These are phyloP conservation scores for Corynascus novoguineensis DNA, from an alignment of 495 filamentous ascomycete genomes.

Conservation along the genomic window DNA sequence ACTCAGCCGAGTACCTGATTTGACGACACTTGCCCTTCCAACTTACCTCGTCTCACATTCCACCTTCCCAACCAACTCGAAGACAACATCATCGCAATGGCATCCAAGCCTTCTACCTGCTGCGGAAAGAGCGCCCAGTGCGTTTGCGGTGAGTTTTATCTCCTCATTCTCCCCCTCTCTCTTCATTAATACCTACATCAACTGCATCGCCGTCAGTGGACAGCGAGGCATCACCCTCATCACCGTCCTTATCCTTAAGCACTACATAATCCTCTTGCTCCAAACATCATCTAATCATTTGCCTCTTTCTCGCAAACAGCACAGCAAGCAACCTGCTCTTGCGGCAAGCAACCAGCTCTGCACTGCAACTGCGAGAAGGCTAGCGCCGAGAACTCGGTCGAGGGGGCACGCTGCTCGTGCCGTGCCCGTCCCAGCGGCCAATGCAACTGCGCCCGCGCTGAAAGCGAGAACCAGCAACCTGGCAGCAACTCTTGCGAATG, in stretches of 20 bases:
- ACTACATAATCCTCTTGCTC: background rate
- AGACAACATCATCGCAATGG: slow-evolving; percentile 17
- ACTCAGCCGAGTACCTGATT: background rate
- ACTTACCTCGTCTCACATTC: background rate
- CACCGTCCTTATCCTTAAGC: background rate
- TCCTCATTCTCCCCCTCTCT: background rate
- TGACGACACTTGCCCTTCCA: background rate
- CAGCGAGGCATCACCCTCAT: background rate
- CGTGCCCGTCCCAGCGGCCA: slow-evolving; percentile 66
- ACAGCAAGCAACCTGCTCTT: slow-evolving; percentile 69
- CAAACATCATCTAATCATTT: too few relatives aligned
- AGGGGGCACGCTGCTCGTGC: slow-evolving; percentile 80
- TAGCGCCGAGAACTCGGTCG: slow-evolving; percentile 62
- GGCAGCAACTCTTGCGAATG: slow-evolving; percentile 57
- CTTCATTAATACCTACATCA: too few relatives aligned
- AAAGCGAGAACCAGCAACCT: slow-evolving; percentile 62
- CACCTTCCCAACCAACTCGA: background rate
- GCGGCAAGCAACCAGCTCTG: slow-evolving; percentile 78
- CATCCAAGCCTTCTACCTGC: slow-evolving; percentile 41
- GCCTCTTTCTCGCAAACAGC: slow-evolving; percentile 25
- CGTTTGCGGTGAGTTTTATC: slow-evolving; percentile 42
- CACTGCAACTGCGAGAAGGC: slow-evolving; percentile 82
- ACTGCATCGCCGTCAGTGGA: background rate
- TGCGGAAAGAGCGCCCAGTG: slow-evolving; percentile 48
- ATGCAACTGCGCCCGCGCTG: slow-evolving; percentile 75